Conservation (phyloP, 2,329 filamentous ascomycete species). For the Fusarium sp. region DNA sequence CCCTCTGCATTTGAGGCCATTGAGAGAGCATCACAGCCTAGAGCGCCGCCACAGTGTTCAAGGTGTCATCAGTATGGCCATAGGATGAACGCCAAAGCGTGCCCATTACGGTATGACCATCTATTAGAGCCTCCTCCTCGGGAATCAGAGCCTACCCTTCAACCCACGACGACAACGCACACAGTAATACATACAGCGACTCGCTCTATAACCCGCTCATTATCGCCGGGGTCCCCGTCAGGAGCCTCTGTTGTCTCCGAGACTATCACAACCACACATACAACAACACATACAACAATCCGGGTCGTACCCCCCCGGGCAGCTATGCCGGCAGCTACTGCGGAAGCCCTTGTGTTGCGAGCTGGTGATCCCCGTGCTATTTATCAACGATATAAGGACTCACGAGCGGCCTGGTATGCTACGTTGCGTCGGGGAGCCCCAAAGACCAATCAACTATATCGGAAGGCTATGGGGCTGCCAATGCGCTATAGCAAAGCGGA, state of each 20-base stretch:
- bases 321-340: too few relatives aligned
- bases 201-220: too few relatives aligned
- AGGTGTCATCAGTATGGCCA: not conserved
- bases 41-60: not conserved
- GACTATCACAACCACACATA: too few relatives aligned
- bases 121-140: too few relatives aligned
- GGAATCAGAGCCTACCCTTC: too few relatives aligned
- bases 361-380: constrained; percentile 7
- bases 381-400: constrained; percentile 10
- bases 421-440: not conserved
- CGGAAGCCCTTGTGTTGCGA: not conserved
- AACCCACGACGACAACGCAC: too few relatives aligned
- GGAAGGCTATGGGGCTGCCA: constrained; percentile 1
- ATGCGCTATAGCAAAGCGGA: constrained; percentile 1
- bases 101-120: constrained; percentile 9
- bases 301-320: too few relatives aligned
- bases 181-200: too few relatives aligned
- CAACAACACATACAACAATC: too few relatives aligned
- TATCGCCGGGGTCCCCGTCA: too few relatives aligned
- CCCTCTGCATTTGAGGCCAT: not conserved
- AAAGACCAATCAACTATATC: constrained; percentile 8
- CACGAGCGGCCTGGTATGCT: constrained; percentile 1
- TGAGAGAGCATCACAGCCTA: not conserved
- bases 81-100: constrained; percentile 8
- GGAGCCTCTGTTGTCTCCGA: too few relatives aligned